These are phyloP conservation scores for Beauveria brongniartii DNA, from an alignment of 2,329 filamentous ascomycete genomes.

Conservation along the genomic window DNA sequence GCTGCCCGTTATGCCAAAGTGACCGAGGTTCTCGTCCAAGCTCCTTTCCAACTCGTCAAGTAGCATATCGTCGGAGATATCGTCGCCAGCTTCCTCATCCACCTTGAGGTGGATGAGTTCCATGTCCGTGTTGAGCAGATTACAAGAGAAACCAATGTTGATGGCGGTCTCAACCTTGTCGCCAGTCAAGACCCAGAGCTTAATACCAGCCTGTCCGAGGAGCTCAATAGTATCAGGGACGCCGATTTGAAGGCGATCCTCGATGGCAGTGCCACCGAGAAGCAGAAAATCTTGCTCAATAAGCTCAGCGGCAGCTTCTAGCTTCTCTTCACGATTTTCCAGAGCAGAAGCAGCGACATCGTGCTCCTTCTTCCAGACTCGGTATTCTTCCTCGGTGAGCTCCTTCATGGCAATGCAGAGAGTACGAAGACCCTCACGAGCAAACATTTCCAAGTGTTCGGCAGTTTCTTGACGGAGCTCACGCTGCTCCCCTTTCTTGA, in stretches of 20 bases:
- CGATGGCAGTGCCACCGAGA: slow-evolving; percentile 90
- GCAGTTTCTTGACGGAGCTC: slow-evolving; percentile 78
- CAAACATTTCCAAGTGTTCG: slow-evolving; percentile 94
- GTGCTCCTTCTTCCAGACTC: slow-evolving; percentile 76
- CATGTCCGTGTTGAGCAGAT: slow-evolving; percentile 95
- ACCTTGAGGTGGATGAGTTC: slow-evolving; percentile 87
- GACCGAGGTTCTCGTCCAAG: slow-evolving; percentile 63
- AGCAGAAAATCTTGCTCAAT: slow-evolving; percentile 88
- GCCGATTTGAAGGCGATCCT: slow-evolving; percentile 92
- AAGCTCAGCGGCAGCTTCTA: slow-evolving; percentile 79
- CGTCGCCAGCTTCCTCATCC: slow-evolving; percentile 58
- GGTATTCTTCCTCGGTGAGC: slow-evolving; percentile 75
- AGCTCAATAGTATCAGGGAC: slow-evolving; percentile 93
- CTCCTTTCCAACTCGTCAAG: slow-evolving; percentile 56
- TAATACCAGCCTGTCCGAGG: slow-evolving; percentile 88
- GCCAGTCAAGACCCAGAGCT: slow-evolving; percentile 95
- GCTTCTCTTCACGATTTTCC: slow-evolving; percentile 80
- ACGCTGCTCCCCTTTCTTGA: slow-evolving; percentile 76
- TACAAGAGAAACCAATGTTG: slow-evolving; percentile 99
- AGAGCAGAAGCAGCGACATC: slow-evolving; percentile 80
- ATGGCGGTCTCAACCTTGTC: slow-evolving; percentile 99
- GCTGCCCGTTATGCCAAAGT: slow-evolving; percentile 73
- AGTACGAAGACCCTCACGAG: slow-evolving; percentile 86
- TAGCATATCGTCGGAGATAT: slow-evolving; percentile 38
- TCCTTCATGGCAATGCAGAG: slow-evolving; percentile 85